These are phyloP conservation scores for Xylaria sp. DNA, from an alignment of 2,329 filamentous ascomycete genomes.

Conservation along the genomic window DNA sequence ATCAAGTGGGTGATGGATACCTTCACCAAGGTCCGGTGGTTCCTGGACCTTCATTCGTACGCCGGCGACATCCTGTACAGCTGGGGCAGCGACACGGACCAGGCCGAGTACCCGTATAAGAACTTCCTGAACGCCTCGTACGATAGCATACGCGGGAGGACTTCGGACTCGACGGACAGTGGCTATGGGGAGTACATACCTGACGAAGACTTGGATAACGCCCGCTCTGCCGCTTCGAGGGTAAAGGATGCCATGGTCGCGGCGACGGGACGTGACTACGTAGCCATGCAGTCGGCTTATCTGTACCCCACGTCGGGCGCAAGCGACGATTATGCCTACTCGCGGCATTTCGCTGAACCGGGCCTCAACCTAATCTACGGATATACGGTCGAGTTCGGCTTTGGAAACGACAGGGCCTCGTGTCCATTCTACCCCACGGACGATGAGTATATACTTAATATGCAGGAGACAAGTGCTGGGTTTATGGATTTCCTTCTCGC, in stretches of 20 bases:
- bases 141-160: slow-evolving; percentile 53
- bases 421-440: slow-evolving; percentile 51
- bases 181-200: slow-evolving; percentile 52
- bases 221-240: slow-evolving; percentile 37
- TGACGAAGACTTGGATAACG: slow-evolving; percentile 39
- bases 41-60: slow-evolving; percentile 61
- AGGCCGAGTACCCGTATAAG: slow-evolving; percentile 47
- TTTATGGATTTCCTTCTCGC: slow-evolving; percentile 51
- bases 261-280: slow-evolving; percentile 43
- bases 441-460: slow-evolving; percentile 45
- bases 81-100: slow-evolving; percentile 60
- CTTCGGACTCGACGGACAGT: slow-evolving; percentile 40
- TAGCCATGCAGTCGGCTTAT: slow-evolving; percentile 42
- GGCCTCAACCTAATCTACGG: slow-evolving; percentile 44
- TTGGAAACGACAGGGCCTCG: slow-evolving; percentile 36
- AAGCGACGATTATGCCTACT: slow-evolving; percentile 51
- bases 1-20: slow-evolving; percentile 55
- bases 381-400: slow-evolving; percentile 53
- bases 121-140: slow-evolving; percentile 57
- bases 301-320: slow-evolving; percentile 51
- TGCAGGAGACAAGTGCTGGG: slow-evolving; percentile 48
- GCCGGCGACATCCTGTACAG: slow-evolving; percentile 56
- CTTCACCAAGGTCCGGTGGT: slow-evolving; percentile 56
- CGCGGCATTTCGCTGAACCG: slow-evolving; percentile 44
- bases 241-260: slow-evolving; percentile 45